Conservation (phyloP, 192 early-diverging fungal genomes). For the Powellomyces hirtus region DNA sequence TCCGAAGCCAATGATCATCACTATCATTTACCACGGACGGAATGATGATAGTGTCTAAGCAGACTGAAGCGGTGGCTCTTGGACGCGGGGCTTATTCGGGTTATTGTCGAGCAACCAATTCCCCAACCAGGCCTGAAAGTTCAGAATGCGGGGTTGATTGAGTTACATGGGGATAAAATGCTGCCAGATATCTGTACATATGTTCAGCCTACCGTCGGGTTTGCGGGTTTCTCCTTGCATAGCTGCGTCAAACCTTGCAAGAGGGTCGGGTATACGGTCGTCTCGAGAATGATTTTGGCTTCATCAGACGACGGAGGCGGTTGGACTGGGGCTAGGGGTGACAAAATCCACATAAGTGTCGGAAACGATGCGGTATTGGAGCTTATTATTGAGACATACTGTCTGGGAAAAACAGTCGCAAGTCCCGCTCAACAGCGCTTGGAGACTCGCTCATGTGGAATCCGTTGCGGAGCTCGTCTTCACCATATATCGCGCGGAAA, state of each 20-base stretch:
- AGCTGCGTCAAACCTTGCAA: slow-evolving; percentile 50
- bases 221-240: slow-evolving; percentile 54
- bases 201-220: slow-evolving; percentile 46
- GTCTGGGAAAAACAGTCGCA: slow-evolving; percentile 51
- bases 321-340: slow-evolving; percentile 24
- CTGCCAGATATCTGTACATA: no score
- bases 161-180: no score
- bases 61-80: slow-evolving; percentile 19
- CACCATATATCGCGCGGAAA: slow-evolving; percentile 25
- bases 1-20: no score
- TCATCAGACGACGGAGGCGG: slow-evolving; percentile 30
- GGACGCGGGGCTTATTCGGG: slow-evolving; percentile 44
- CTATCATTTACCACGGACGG: no score
- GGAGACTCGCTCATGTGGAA: slow-evolving; percentile 33
- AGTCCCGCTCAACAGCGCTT: slow-evolving; percentile 26
- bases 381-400: slow-evolving; percentile 18
- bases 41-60: no score
- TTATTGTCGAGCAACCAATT: slow-evolving; percentile 49
- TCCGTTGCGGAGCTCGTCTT: slow-evolving; percentile 27
- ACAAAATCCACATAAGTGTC: neutral
- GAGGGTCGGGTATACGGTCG: slow-evolving; percentile 45
- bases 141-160: no score
- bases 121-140: slow-evolving; percentile 39
- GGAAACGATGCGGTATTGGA: neutral
- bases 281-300: slow-evolving; percentile 42